Evolutionary conservation across 1,139 yeast species (phyloP).

Genomic region (Kluyveromyces marxianus): DNA sequence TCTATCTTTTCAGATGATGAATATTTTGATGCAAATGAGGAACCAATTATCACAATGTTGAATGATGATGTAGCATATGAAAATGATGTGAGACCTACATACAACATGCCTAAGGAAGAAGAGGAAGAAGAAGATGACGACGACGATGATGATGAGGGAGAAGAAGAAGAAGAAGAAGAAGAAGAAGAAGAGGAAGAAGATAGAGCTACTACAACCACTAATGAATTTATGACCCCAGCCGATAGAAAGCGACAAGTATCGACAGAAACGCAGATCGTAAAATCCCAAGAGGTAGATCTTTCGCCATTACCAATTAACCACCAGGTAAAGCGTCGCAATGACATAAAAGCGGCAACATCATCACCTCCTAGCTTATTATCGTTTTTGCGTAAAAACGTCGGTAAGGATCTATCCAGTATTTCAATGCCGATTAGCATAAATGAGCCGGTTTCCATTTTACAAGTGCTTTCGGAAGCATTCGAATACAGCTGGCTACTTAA

Average conservation of each 20-base stretch:
- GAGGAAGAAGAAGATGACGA: constrained; percentile 15
- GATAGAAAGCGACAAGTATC: background rate
- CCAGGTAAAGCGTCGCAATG: constrained; percentile 47
- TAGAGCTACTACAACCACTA: background rate
- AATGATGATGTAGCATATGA: constrained; percentile 25
- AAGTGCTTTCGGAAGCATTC: constrained; percentile 67
- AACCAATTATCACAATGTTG: constrained; percentile 23
- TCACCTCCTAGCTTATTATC: constrained; percentile 79
- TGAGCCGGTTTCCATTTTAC: constrained; percentile 81
- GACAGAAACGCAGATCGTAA: background rate
- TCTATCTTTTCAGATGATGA: constrained; percentile 24
- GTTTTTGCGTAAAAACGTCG: constrained; percentile 80
- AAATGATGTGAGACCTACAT: constrained; percentile 7
- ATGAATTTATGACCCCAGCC: background rate
- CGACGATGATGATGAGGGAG: constrained; percentile 20
- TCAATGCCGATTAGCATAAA: constrained; percentile 94
- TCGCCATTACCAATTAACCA: constrained; percentile 55
- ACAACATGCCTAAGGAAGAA: constrained; percentile 1
- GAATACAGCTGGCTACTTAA: constrained; percentile 68
- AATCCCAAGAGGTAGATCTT: constrained; percentile 28
- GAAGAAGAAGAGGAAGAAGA: background rate
- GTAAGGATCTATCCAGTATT: constrained; percentile 77
- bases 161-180: constrained; percentile 2
- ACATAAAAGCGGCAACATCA: constrained; percentile 51
- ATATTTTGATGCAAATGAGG: constrained; percentile 31